phyloP scores from a whole-genome alignment of 331 rosid species.

The Stylosanthes scabra region DNA sequence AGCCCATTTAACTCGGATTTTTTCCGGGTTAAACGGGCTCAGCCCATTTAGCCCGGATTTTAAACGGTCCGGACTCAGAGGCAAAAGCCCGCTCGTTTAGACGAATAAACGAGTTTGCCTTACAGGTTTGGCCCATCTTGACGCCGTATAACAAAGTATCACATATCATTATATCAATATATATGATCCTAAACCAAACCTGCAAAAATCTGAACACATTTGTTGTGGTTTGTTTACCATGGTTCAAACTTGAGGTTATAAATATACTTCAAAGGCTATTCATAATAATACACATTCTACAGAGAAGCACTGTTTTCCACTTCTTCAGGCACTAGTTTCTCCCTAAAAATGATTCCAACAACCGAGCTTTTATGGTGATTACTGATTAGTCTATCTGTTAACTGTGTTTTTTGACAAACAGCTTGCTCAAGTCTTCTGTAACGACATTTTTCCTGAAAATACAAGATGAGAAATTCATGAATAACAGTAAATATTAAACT shows the following conservation, averaged over 20 bases:
- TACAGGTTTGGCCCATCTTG: too few relatives aligned
- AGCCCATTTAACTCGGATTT: too few relatives aligned
- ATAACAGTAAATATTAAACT: neutral
- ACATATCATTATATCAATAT: too few relatives aligned
- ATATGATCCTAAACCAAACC: too few relatives aligned
- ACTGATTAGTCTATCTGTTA: constrained; percentile 39
- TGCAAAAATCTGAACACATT: too few relatives aligned
- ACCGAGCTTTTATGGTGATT: constrained; percentile 12
- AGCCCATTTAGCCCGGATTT: too few relatives aligned
- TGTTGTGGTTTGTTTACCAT: too few relatives aligned
- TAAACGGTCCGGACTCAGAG: too few relatives aligned
- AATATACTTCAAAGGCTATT: constrained; percentile 32
- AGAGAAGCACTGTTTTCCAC: constrained; percentile 16
- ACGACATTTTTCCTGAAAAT: constrained; percentile 76
- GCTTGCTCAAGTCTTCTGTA: constrained; percentile 83
- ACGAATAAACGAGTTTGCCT: too few relatives aligned
- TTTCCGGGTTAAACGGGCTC: too few relatives aligned
- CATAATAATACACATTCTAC: constrained; percentile 41
- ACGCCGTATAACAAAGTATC: too few relatives aligned
- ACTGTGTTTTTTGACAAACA: constrained; percentile 67
- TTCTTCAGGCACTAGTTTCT: constrained; percentile 34
- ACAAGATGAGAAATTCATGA: constrained; percentile 35
- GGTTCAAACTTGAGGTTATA: constrained; percentile 29
- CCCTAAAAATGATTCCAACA: constrained; percentile 29
- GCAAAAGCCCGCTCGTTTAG: too few relatives aligned